phyloP scores from a whole-genome alignment of 345 rosid species.

The Citrus hindsii region DNA sequence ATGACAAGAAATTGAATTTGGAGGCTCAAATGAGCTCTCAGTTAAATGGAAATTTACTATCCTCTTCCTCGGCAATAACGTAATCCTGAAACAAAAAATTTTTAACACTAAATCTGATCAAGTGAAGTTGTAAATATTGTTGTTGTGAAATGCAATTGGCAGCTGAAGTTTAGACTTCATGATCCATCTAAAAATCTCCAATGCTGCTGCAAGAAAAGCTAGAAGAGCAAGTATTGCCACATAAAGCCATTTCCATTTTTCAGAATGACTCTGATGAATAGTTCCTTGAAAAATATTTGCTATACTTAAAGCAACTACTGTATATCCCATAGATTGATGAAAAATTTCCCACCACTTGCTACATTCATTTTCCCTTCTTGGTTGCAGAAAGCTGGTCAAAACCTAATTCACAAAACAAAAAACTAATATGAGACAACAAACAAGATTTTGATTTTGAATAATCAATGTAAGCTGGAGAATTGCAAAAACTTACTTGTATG shows the following conservation, averaged over 20 bases:
- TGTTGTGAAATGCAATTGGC: conserved; percentile 3
- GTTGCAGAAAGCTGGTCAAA: conserved; percentile 20
- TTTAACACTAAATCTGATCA: not conserved
- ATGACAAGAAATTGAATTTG: not conserved
- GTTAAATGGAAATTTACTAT: not conserved
- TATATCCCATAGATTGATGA: conserved; percentile 29
- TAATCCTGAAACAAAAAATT: not conserved
- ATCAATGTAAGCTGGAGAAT: not conserved
- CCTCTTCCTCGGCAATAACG: not conserved
- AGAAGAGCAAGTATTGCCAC: conserved; percentile 28
- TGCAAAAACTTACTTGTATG: conserved; percentile 25
- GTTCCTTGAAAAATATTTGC: conserved; percentile 28
- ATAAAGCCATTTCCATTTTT: conserved; percentile 38
- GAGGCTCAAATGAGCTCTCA: not conserved
- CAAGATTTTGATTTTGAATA: too few species aligned
- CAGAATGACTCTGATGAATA: conserved; percentile 17
- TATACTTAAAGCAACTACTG: conserved; percentile 19
- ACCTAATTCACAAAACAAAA: conserved; percentile 9
- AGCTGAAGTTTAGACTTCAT: conserved; percentile 17
- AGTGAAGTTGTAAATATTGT: not conserved
- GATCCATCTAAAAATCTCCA: conserved; percentile 33
- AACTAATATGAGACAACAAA: too few species aligned
- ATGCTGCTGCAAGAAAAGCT: conserved; percentile 11
- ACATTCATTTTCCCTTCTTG: conserved; percentile 18
- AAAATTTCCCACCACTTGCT: conserved; percentile 31